A percentile compares a stretch with the other conserved stretches of the same genome.
These are phyloP conservation scores for Syzygium malaccense DNA, from an alignment of 441 rosid genomes.

Conservation along the genomic window DNA sequence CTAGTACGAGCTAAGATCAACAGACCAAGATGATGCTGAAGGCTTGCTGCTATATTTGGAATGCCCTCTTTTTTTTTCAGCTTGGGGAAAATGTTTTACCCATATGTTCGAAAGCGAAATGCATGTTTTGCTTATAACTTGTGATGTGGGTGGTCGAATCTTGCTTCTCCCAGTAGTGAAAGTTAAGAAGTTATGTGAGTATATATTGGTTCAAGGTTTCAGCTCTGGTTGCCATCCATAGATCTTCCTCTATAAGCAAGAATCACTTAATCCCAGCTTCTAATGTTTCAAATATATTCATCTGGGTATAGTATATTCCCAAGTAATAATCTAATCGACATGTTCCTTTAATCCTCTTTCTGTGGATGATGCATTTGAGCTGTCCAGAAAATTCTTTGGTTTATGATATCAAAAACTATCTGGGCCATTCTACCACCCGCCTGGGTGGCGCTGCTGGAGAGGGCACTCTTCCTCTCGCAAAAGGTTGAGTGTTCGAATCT, in stretches of 20 bases:
- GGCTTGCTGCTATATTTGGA: not conserved
- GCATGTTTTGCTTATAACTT: not conserved
- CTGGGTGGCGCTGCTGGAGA: no score
- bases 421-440: no score
- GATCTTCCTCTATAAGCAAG: not conserved
- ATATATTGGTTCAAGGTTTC: not conserved
- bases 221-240: not conserved
- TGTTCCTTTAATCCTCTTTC: not conserved
- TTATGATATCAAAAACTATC: not conserved
- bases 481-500: no score
- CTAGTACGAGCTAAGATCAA: not conserved
- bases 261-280: not conserved
- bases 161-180: not conserved
- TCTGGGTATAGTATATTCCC: not conserved
- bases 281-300: not conserved
- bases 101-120: not conserved
- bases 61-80: not conserved
- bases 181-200: not conserved
- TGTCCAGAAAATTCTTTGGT: not conserved
- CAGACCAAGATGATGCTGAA: not conserved
- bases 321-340: not conserved
- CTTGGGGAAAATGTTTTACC: not conserved
- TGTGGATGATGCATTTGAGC: not conserved
- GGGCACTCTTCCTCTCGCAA: no score
- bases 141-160: not conserved